A percentile compares a stretch with the other conserved stretches of the same genome.
phyloP scores from a whole-genome alignment of 2,329 filamentous ascomycete species.

The Leptodontidium sp. region DNA sequence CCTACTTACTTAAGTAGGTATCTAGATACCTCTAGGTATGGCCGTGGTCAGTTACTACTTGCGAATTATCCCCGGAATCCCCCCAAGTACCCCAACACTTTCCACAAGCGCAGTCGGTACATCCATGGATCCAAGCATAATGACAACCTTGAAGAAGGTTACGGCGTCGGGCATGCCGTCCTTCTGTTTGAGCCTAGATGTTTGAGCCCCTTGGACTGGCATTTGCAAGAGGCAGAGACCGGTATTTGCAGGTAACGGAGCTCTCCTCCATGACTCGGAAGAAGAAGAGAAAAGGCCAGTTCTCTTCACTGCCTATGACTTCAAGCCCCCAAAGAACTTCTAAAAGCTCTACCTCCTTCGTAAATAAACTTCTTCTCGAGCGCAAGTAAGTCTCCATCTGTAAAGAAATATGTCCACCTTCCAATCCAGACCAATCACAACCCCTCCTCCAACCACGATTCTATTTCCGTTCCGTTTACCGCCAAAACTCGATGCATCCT shows the following conservation, averaged over 20 bases:
- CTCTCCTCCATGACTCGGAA: neutral
- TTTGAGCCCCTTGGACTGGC: neutral
- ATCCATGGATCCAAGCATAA: neutral
- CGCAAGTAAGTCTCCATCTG: neutral
- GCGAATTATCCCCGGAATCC: neutral
- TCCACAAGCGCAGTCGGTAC: conserved; percentile 3
- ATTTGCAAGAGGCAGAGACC: no score
- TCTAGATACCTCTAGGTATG: no score
- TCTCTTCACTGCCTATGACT: neutral
- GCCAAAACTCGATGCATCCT: conserved; percentile 9
- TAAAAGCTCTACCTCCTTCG: no score
- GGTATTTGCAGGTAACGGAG: no score
- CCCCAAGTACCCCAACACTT: conserved; percentile 10
- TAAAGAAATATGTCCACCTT: neutral
- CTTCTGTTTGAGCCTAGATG: neutral
- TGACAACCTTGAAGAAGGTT: neutral
- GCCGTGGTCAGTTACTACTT: no score
- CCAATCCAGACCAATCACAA: conserved; percentile 17
- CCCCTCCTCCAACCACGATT: conserved; percentile 19
- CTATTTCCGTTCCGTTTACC: conserved; percentile 29
- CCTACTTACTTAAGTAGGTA: no score
- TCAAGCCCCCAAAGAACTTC: neutral
- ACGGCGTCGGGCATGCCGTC: neutral
- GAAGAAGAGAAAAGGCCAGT: neutral
- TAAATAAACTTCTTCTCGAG: neutral